Evolutionary conservation across 164 flowering plant genomes (phyloP).

Genomic region (Buxus sempervirens): DNA sequence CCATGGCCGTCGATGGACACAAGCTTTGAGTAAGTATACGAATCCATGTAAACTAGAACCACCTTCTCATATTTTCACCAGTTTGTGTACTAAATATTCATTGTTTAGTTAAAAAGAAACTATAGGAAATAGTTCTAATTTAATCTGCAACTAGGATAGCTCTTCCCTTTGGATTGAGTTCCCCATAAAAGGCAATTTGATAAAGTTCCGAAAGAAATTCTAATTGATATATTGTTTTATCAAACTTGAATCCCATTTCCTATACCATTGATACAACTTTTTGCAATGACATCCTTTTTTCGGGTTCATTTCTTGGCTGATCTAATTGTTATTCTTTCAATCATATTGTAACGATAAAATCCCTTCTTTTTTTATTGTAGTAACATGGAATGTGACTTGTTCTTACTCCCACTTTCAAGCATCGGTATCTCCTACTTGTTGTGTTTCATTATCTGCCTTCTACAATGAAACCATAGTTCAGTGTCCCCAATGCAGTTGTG

Average conservation of each 20-base stretch:
- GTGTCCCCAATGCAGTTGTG: slow-evolving; percentile 75
- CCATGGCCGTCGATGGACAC: slow-evolving; percentile 52
- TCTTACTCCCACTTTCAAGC: slow-evolving; percentile 51
- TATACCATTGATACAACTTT: too few relatives aligned
- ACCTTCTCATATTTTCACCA: neutral
- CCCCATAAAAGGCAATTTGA: too few relatives aligned
- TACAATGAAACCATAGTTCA: slow-evolving; percentile 48
- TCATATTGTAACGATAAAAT: too few relatives aligned
- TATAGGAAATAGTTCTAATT: too few relatives aligned
- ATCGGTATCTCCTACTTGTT: slow-evolving; percentile 53
- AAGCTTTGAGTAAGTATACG: slow-evolving; percentile 50
- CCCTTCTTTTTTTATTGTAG: slow-evolving; percentile 27
- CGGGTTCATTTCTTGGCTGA: neutral
- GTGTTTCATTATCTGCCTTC: slow-evolving; percentile 76
- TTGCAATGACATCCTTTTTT: too few relatives aligned
- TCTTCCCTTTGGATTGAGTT: too few relatives aligned
- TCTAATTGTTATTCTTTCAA: neutral
- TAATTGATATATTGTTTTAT: too few relatives aligned
- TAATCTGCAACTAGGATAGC: too few relatives aligned
- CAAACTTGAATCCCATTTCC: too few relatives aligned
- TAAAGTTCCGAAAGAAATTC: too few relatives aligned
- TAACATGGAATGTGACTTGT: slow-evolving; percentile 67
- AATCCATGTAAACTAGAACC: neutral
- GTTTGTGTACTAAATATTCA: too few relatives aligned
- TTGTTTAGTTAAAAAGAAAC: neutral